These are phyloP conservation scores for Rhizophora mangle DNA, from an alignment of 345 rosid species.

Conservation along the genomic window DNA sequence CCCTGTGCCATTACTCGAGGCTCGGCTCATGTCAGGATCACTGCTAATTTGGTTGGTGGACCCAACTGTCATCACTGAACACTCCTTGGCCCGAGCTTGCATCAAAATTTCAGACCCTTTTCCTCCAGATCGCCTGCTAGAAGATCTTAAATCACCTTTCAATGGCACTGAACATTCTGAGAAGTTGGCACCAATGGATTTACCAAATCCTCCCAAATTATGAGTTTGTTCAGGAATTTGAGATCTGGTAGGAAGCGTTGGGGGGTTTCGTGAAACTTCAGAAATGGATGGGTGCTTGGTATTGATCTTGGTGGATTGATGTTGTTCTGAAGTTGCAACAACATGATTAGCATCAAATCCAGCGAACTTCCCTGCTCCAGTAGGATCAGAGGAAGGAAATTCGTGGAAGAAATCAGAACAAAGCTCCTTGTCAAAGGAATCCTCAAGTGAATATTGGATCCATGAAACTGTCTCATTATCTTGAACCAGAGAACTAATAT, in stretches of 20 bases:
- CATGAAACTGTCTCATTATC: constrained; percentile 65
- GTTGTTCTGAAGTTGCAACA: constrained; percentile 18
- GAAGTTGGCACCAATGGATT: constrained; percentile 20
- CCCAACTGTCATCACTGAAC: constrained; percentile 55
- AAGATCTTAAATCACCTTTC: constrained; percentile 16
- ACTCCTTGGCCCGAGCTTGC: constrained; percentile 32
- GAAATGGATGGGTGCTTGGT: constrained; percentile 18
- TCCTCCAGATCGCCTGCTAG: constrained; percentile 10
- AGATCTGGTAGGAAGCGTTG: constrained; percentile 48
- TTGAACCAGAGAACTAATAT: constrained; percentile 38
- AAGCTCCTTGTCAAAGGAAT: constrained; percentile 53
- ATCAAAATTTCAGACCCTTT: constrained; percentile 13
- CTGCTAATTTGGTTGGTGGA: constrained; percentile 51
- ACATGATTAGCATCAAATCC: constrained; percentile 15
- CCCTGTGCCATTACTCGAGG: constrained; percentile 33
- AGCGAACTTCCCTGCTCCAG: constrained; percentile 23
- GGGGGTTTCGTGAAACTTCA: constrained; percentile 16
- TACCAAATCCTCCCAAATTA: constrained; percentile 21
- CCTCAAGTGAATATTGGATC: constrained; percentile 57
- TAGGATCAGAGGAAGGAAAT: constrained; percentile 26
- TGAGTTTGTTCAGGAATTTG: constrained; percentile 31
- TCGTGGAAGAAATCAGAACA: constrained; percentile 47
- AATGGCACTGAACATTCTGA: constrained; percentile 16
- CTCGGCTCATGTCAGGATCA: constrained; percentile 41
- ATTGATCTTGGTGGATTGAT: constrained; percentile 1